Evolutionary conservation across 2,329 filamentous ascomycete species (phyloP).

Genomic region (Dothiorella sarmentorum): DNA sequence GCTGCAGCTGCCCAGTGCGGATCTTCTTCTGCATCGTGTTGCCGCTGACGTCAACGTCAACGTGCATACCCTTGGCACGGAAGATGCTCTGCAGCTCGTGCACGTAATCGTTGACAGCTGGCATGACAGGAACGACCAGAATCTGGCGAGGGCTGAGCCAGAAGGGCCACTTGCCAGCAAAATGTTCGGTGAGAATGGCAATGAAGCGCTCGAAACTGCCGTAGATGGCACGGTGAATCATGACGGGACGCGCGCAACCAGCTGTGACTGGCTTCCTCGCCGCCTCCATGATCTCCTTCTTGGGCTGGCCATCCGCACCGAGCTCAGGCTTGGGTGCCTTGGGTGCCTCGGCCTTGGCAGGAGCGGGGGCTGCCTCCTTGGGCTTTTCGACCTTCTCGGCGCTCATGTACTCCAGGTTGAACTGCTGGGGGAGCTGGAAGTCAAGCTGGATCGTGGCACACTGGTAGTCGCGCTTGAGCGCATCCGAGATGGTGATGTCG

Average conservation of each 20-base stretch:
- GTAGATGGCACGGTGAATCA: slow-evolving; percentile 80
- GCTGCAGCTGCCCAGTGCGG: slow-evolving; percentile 71
- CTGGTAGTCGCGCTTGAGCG: slow-evolving; percentile 78
- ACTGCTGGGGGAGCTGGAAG: slow-evolving; percentile 81
- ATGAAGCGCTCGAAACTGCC: slow-evolving; percentile 68
- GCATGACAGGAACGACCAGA: slow-evolving; percentile 73
- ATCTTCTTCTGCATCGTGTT: slow-evolving; percentile 92
- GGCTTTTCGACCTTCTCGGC: slow-evolving; percentile 62
- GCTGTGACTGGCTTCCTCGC: slow-evolving; percentile 54
- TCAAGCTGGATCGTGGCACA: slow-evolving; percentile 94
- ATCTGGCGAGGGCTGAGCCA: slow-evolving; percentile 84
- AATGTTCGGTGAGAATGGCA: slow-evolving; percentile 79
- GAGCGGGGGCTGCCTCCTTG: slow-evolving; percentile 29
- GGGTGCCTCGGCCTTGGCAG: slow-evolving; percentile 25
- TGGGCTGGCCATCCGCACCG: slow-evolving; percentile 27
- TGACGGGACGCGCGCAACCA: slow-evolving; percentile 75
- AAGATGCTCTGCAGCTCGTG: slow-evolving; percentile 67
- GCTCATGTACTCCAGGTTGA: slow-evolving; percentile 82
- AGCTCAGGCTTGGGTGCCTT: slow-evolving; percentile 12
- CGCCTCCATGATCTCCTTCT: slow-evolving; percentile 31
- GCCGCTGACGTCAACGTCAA: slow-evolving; percentile 67
- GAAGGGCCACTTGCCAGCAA: slow-evolving; percentile 84
- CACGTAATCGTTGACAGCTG: slow-evolving; percentile 68
- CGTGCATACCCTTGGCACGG: slow-evolving; percentile 64
- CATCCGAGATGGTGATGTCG: slow-evolving; percentile 90